These are phyloP conservation scores for Cinnamomum chago DNA, from an alignment of 164 flowering plant genomes.

Conservation along the genomic window DNA sequence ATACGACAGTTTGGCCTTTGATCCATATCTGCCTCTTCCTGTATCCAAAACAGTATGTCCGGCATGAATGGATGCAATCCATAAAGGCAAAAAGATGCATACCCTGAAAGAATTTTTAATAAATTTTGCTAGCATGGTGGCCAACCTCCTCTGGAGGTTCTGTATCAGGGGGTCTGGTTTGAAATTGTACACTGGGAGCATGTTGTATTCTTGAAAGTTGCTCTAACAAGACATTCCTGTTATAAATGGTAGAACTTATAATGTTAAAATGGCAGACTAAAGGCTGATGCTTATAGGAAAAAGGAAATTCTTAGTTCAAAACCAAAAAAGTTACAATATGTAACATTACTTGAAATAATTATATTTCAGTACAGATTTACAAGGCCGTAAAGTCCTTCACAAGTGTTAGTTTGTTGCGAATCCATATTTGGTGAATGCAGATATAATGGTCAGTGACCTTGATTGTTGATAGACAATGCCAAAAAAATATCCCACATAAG, in stretches of 20 bases:
- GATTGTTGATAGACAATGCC: no score
- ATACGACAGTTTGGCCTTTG: constrained; percentile 58
- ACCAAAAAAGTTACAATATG: background rate
- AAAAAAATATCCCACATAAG: no score
- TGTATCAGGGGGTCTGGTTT: constrained; percentile 50
- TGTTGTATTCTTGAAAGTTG: constrained; percentile 70
- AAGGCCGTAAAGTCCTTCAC: no score
- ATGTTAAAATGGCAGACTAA: background rate
- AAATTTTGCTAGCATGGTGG: background rate
- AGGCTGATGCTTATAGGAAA: no score
- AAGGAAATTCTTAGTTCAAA: background rate
- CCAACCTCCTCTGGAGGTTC: constrained; percentile 71
- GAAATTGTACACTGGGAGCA: constrained; percentile 85
- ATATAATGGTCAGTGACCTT: no score
- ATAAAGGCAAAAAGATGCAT: constrained; percentile 4
- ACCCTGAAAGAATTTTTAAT: background rate
- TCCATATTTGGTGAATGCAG: no score
- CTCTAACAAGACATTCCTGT: constrained; percentile 67
- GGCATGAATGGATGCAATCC: background rate
- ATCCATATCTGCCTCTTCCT: constrained; percentile 76
- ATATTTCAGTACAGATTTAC: no score
- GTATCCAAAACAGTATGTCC: constrained; percentile 11
- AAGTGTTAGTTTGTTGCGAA: no score
- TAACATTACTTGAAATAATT: no score
- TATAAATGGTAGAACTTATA: constrained; percentile 1